phyloP scores from a whole-genome alignment of 495 filamentous ascomycete species.

The Neurospora tetraspora region DNA sequence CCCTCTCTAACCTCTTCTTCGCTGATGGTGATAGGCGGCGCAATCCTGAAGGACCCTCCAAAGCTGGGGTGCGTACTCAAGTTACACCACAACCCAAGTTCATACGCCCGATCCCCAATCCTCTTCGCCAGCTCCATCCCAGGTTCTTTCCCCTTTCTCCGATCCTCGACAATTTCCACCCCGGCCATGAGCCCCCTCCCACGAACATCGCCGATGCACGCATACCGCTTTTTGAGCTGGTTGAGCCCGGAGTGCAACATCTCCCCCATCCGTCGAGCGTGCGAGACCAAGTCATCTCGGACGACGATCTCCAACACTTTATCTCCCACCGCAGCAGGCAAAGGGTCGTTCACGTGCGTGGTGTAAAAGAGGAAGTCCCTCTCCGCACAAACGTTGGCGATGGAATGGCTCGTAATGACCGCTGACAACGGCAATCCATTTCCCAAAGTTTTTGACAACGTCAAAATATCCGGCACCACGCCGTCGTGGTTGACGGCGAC shows the following conservation, averaged over 20 bases:
- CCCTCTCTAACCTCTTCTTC: conserved; percentile 40
- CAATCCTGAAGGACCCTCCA: conserved; percentile 45
- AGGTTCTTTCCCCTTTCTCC: conserved; percentile 28
- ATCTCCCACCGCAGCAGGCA: conserved; percentile 43
- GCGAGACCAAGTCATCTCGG: conserved; percentile 36
- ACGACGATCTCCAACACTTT: conserved; percentile 48
- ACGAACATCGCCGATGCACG: conserved; percentile 46
- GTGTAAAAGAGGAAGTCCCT: conserved; percentile 31
- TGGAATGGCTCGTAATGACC: conserved; percentile 39
- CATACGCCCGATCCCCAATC: conserved; percentile 35
- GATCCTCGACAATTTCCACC: conserved; percentile 42
- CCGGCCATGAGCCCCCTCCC: conserved; percentile 44
- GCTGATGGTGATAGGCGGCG: conserved; percentile 46
- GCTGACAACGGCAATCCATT: conserved; percentile 43
- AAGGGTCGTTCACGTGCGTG: conserved; percentile 42
- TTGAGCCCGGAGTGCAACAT: conserved; percentile 32
- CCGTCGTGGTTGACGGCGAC: conserved; percentile 40
- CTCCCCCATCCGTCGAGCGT: conserved; percentile 28
- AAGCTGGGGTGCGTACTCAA: conserved; percentile 40
- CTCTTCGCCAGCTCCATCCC: conserved; percentile 35
- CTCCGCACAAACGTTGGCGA: conserved; percentile 30
- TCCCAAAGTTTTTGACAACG: conserved; percentile 44
- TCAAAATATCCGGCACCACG: conserved; percentile 43
- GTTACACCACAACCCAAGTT: conserved; percentile 44
- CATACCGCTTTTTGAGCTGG: conserved; percentile 35